Base-by-base conservation (phyloP, 495 filamentous ascomycete species). In the Lepidopterella palustris region DNA sequence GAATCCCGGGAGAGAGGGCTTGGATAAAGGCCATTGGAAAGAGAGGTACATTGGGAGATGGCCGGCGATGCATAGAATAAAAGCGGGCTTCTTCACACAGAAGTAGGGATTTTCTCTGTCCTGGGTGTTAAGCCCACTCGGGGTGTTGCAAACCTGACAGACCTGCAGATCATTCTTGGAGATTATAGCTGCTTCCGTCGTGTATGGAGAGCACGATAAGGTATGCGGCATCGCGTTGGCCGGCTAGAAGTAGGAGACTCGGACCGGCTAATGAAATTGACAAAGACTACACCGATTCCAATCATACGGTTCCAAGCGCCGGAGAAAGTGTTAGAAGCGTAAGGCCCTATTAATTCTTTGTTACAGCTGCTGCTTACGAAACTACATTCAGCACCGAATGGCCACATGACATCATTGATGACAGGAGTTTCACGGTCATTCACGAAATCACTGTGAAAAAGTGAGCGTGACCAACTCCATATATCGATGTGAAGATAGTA, bases 1-100 rank as follows among this genome's bases (percentile, higher is more conserved):
- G 29, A 67, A 67, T 31, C 64, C 63, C 6, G 64, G 64, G 27
- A 66, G 62, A 0, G 47, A 57, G 18, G 24, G 26, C 42, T 29
- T 23, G 39, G 40, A 28, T 23, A 31, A 28, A 11, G 56, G 29
- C 15, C 28, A 57, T 27, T 68, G 66, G 66, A 32, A 27, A 4
- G 11, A 52, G 1, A 29, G 53, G 21, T 68, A 52, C 58, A 58
- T 68, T 26, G 66, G 66, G 9, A 68, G 61, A 32, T 58, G 65
- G 60, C 65, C 60, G 15, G 56, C 52, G 15, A 68, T 68, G 65
- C 45, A 68, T 31, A 48, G 64, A 31, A 20, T 68, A 18, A 61
- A 52, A 20, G 66, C 57, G 32, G 66, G 66, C 15, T 63, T 67
- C 53, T 68, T 68, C 21, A 68, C 66, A 11, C 65, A 68, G 35